These are phyloP conservation scores for Mortierella sp. DNA, from an alignment of 371 early-diverging fungal species.

Conservation along the genomic window DNA sequence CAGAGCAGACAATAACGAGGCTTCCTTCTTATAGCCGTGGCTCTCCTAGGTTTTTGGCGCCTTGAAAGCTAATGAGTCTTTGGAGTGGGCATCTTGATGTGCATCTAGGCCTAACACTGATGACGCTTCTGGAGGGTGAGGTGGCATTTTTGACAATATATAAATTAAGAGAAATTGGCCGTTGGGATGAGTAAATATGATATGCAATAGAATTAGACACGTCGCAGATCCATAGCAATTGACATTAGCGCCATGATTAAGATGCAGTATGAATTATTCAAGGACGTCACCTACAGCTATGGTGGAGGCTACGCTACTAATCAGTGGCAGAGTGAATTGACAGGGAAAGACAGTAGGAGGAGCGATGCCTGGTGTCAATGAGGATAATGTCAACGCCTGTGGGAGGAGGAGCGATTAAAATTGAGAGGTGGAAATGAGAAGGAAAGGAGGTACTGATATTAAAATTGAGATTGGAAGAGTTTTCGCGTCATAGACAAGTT, in stretches of 20 bases:
- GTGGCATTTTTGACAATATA: constrained; percentile 20
- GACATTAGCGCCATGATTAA: too few relatives aligned
- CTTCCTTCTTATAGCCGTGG: neutral
- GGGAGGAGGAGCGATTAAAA: neutral
- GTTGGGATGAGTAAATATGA: neutral
- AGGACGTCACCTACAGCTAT: neutral
- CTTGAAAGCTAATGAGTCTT: constrained; percentile 17
- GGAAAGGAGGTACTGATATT: neutral
- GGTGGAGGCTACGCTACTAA: neutral
- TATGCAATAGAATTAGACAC: neutral
- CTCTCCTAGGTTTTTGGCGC: neutral
- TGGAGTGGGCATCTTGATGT: neutral
- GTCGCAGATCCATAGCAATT: too few relatives aligned
- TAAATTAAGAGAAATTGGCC: neutral
- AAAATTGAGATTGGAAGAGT: neutral
- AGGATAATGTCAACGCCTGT: constrained; percentile 1
- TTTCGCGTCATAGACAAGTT: neutral
- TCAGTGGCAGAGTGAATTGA: neutral
- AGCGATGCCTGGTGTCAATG: neutral
- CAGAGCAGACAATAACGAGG: neutral
- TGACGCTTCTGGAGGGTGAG: constrained; percentile 26
- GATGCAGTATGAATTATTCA: neutral
- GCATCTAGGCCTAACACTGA: constrained; percentile 7
- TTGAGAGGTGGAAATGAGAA: neutral
- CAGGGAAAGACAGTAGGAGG: neutral